These are phyloP conservation scores for Adansonia madagascariensis DNA, from an alignment of 441 rosid genomes.

Conservation along the genomic window DNA sequence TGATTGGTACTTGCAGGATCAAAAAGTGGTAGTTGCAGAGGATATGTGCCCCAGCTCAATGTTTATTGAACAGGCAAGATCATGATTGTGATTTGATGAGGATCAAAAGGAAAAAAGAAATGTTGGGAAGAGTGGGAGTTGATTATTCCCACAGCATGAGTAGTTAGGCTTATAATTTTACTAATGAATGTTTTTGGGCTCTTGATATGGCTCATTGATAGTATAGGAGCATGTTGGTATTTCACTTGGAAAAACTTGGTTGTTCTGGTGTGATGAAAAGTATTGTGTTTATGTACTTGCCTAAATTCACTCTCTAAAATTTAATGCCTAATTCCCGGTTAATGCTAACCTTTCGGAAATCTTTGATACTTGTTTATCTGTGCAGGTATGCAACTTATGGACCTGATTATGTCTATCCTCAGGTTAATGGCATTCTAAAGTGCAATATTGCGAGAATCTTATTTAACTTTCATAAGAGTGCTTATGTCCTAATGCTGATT, in stretches of 20 bases:
- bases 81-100: slow-evolving; percentile 37
- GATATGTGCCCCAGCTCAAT: slow-evolving; percentile 63
- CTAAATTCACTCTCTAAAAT: slow-evolving; percentile 13
- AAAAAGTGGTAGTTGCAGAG: slow-evolving; percentile 57
- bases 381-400: slow-evolving; percentile 80
- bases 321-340: not conserved
- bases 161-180: slow-evolving; percentile 29
- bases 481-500: slow-evolving; percentile 26
- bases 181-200: slow-evolving; percentile 22
- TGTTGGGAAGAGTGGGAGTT: slow-evolving; percentile 11
- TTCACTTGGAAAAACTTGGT: not conserved
- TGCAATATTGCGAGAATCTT: not conserved
- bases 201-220: slow-evolving; percentile 23
- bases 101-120: slow-evolving; percentile 23
- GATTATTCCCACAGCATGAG: slow-evolving; percentile 19
- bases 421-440: slow-evolving; percentile 47
- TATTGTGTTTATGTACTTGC: not conserved
- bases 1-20: slow-evolving; percentile 81
- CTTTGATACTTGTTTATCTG: slow-evolving; percentile 27
- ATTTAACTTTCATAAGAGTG: slow-evolving; percentile 3
- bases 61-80: slow-evolving; percentile 71
- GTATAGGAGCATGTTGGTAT: slow-evolving; percentile 9
- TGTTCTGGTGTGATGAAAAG: not conserved
- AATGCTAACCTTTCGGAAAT: not conserved
- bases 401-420: slow-evolving; percentile 76